Evolutionary conservation across 495 filamentous ascomycete genomes (phyloP).

Genomic region (Cercophora newfieldiana): DNA sequence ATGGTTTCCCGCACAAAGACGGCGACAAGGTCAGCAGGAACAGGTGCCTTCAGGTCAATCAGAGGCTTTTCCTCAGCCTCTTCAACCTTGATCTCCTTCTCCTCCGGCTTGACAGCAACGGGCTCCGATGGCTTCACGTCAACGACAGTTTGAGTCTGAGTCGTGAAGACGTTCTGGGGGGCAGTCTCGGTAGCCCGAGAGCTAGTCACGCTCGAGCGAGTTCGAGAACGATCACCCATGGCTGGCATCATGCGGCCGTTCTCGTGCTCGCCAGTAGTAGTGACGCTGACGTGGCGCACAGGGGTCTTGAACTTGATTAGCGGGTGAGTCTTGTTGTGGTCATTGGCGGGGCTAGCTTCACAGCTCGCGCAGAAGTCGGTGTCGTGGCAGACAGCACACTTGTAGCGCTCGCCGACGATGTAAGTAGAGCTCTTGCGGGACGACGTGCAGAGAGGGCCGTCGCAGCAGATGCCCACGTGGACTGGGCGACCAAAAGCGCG

Average conservation of each 20-base stretch:
- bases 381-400: constrained; percentile 96
- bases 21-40: constrained; percentile 58
- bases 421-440: constrained; percentile 56
- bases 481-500: constrained; percentile 44
- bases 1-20: constrained; percentile 78
- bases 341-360: constrained; percentile 80
- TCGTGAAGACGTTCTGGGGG: constrained; percentile 54
- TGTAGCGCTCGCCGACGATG: constrained; percentile 86
- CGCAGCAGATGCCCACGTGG: constrained; percentile 89
- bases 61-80: constrained; percentile 25
- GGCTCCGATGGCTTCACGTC: constrained; percentile 64
- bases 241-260: constrained; percentile 57
- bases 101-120: constrained; percentile 29
- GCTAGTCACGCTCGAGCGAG: constrained; percentile 30
- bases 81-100: constrained; percentile 31
- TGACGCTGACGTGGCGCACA: constrained; percentile 85
- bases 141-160: constrained; percentile 69
- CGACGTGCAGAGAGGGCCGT: constrained; percentile 83
- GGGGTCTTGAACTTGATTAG: constrained; percentile 96
- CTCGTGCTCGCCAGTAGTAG: constrained; percentile 74
- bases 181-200: constrained; percentile 55
- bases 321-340: constrained; percentile 91
- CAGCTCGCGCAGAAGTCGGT: constrained; percentile 95
- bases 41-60: constrained; percentile 29
- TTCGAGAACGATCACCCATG: constrained; percentile 64